These are phyloP conservation scores for Entomophthora muscae DNA, from an alignment of 371 early-diverging fungal species.

Conservation along the genomic window DNA sequence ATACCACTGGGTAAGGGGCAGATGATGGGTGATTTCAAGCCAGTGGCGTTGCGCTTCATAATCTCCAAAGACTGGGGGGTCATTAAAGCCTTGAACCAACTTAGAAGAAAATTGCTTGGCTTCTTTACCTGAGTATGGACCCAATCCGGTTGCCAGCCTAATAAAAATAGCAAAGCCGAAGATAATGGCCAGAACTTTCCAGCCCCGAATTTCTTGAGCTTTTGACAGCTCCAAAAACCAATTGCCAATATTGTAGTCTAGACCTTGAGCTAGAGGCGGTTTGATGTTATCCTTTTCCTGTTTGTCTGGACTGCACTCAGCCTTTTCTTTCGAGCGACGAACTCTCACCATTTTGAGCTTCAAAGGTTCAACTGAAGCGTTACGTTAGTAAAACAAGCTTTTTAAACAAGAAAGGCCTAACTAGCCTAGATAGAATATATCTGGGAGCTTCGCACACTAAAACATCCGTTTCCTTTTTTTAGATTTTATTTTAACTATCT, in stretches of 20 bases:
- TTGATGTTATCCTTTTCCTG: background rate
- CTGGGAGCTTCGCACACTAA: no score
- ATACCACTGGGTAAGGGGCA: constrained; percentile 74
- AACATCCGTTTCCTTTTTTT: no score
- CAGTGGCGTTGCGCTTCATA: constrained; percentile 96
- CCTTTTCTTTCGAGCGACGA: background rate
- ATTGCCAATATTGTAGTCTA: background rate
- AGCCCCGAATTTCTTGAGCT: background rate
- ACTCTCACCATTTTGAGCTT: background rate
- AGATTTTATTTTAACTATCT: no score
- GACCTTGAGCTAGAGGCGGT: background rate
- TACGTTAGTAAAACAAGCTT: no score
- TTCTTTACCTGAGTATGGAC: background rate
- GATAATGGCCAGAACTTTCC: background rate
- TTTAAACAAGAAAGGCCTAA: no score
- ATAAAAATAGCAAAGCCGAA: background rate
- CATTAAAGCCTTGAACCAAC: constrained; percentile 14
- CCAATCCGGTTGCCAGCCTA: background rate
- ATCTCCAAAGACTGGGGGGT: constrained; percentile 77
- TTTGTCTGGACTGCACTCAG: background rate
- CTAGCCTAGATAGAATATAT: no score
- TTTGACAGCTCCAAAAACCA: background rate
- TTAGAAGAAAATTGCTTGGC: background rate
- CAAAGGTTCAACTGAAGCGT: no score
- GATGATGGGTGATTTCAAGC: constrained; percentile 78